Evolutionary conservation across 2,329 filamentous ascomycete species (phyloP), one percentile per base, ranked within the genome.

Genomic region (Penicillium sp.): DNA sequence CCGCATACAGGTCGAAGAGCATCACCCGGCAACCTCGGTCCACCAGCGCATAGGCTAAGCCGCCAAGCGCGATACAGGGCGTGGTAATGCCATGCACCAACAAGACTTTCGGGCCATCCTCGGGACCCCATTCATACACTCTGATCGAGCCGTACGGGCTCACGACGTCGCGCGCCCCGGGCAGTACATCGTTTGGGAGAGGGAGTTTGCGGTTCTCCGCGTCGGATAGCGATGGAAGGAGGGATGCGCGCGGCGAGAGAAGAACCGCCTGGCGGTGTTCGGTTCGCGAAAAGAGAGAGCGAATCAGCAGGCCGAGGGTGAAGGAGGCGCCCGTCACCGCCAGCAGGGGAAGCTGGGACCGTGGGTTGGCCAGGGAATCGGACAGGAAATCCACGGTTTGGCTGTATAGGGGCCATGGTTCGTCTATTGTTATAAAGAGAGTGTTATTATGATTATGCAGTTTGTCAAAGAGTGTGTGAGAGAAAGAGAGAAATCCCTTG

Each of bases 61-160:
- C 80, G 2, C 85, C 85, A 18, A 93, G 75, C 0, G 89, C 82
- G 46, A 92, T 77, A 58, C 85, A 86, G 0, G 91, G 90, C 5
- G 90, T 94, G 48, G 85, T 89, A 65, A 94, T 92, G 4, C 91
- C 91, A 71, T 93, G 91, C n/a, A 95, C 75, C 25, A 95, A 75
- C 14, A 95, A 75, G 1, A 93, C 85, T 66, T 87, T 91, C 25
- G 85, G 81, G 1, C 89, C 90, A 33, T 81, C 75, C 55, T 85
- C 81, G 0, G 89, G 88, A 0, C 91, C 91, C 82, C 87, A 94
- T 77, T 95, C 90, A 69, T 91, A 93, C 2, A 90, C 86, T 45
- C 87, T 78, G 58, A 90, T 83, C 4, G 77, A 83, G 15, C 90
- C 90, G 67, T 89, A 92, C 1, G 76, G 75, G 6, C 67, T 73